These are phyloP conservation scores for Canavalia ensiformis DNA, from an alignment of 306 rosid species.

Conservation along the genomic window DNA sequence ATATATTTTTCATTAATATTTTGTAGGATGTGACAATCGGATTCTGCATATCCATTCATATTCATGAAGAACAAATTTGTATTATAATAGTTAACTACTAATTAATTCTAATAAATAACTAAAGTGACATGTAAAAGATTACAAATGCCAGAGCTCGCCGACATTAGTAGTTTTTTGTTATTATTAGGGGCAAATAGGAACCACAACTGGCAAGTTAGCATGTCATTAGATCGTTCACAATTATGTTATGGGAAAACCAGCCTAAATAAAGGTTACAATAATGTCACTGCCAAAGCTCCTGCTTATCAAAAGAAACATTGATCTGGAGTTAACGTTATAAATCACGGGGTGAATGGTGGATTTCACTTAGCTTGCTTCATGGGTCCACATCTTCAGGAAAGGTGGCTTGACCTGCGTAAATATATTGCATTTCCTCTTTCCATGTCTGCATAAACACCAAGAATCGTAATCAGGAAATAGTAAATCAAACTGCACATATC, in stretches of 20 bases:
- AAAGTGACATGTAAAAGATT: neutral
- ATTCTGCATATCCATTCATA: neutral
- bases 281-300: constrained; percentile 14
- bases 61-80: neutral
- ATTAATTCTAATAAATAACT: constrained; percentile 3
- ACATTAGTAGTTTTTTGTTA: neutral
- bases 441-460: constrained; percentile 71
- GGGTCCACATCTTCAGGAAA: constrained; percentile 71
- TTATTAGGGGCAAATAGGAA: neutral
- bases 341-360: neutral
- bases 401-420: constrained; percentile 60
- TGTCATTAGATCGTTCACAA: constrained; percentile 13
- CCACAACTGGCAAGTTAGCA: neutral
- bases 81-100: neutral
- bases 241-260: neutral
- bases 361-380: constrained; percentile 46
- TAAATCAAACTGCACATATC: neutral
- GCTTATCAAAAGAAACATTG: constrained; percentile 6
- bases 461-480: constrained; percentile 35
- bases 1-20: neutral
- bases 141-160: constrained; percentile 4
- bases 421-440: constrained; percentile 81
- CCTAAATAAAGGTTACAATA: neutral
- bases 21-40: too few relatives aligned
- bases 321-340: neutral